Percentiles rank a stretch among this genome's conserved stretches.
Conservation (phyloP, 225 moss, liverwort and hornwort genomes). For the Physcomitrellopsis africana region DNA sequence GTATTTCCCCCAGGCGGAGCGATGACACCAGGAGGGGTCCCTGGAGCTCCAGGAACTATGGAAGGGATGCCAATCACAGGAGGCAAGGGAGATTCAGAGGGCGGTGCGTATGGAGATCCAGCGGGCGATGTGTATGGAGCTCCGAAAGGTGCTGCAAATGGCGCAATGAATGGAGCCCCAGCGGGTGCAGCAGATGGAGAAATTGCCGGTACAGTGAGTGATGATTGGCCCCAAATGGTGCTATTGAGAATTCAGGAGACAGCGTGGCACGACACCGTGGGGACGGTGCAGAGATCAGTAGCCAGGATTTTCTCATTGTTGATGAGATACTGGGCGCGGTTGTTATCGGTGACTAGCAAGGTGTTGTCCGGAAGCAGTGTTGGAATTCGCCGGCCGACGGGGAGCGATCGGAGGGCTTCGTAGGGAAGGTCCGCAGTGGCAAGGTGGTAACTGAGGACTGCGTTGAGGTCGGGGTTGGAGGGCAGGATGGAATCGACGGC, state of each 20-base stretch:
- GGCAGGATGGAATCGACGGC: background rate
- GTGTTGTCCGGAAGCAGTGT: background rate
- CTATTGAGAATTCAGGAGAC: conserved; percentile 21
- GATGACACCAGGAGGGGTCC: too few relatives aligned
- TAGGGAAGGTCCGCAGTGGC: background rate
- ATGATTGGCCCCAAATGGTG: background rate
- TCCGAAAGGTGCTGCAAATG: too few relatives aligned
- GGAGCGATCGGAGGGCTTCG: background rate
- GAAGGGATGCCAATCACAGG: too few relatives aligned
- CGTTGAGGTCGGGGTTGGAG: background rate
- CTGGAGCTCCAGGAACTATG: too few relatives aligned
- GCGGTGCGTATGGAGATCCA: too few relatives aligned
- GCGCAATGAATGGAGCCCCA: too few relatives aligned
- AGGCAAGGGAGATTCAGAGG: too few relatives aligned
- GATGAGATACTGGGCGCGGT: conserved; percentile 2
- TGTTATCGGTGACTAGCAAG: conserved; percentile 28
- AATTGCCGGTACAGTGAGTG: background rate
- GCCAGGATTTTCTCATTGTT: conserved; percentile 8
- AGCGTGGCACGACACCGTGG: conserved; percentile 29
- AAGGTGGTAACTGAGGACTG: conserved; percentile 16
- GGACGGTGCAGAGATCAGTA: conserved; percentile 31
- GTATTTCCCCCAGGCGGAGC: too few relatives aligned
- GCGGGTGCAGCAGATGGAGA: too few relatives aligned
- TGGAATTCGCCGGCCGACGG: background rate
- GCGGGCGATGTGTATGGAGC: too few relatives aligned